Evolutionary conservation across 2,329 filamentous ascomycete species (phyloP).

Genomic region (Diaporthe sp.): DNA sequence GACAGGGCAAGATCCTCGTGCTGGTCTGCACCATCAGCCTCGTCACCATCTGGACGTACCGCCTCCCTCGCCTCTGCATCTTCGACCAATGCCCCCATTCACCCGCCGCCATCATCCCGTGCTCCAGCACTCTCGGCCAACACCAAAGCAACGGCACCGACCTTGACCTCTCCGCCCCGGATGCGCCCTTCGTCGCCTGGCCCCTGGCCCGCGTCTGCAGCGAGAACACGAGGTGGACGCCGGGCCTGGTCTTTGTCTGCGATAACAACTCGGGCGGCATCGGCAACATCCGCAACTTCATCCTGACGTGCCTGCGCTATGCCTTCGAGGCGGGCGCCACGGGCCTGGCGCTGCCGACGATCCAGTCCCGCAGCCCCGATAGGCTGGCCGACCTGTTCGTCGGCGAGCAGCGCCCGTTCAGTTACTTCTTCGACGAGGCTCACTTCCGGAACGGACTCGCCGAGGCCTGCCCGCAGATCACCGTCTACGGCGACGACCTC

Average conservation of each 20-base stretch:
- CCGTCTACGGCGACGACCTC: constrained; percentile 53
- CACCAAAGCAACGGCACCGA: constrained; percentile 39
- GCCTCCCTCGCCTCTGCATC: constrained; percentile 46
- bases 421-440: constrained; percentile 62
- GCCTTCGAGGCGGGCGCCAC: constrained; percentile 63
- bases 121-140: not conserved
- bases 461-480: constrained; percentile 58
- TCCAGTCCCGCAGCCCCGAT: constrained; percentile 58
- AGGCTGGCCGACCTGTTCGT: constrained; percentile 59
- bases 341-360: constrained; percentile 60
- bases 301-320: constrained; percentile 65
- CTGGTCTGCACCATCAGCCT: constrained; percentile 45
- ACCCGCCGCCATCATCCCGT: not conserved
- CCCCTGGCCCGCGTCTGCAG: constrained; percentile 60
- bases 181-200: constrained; percentile 61
- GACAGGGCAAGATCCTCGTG: constrained; percentile 44
- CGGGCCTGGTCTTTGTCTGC: constrained; percentile 61
- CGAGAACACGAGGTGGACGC: constrained; percentile 56
- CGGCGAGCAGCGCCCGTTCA: constrained; percentile 54
- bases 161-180: constrained; percentile 55
- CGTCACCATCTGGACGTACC: constrained; percentile 46
- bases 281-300: constrained; percentile 65
- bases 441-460: constrained; percentile 58
- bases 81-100: constrained; percentile 40
- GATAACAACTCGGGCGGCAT: constrained; percentile 66